Conservation (phyloP, 257 asterid genomes). For the Cruciata laevipes region DNA sequence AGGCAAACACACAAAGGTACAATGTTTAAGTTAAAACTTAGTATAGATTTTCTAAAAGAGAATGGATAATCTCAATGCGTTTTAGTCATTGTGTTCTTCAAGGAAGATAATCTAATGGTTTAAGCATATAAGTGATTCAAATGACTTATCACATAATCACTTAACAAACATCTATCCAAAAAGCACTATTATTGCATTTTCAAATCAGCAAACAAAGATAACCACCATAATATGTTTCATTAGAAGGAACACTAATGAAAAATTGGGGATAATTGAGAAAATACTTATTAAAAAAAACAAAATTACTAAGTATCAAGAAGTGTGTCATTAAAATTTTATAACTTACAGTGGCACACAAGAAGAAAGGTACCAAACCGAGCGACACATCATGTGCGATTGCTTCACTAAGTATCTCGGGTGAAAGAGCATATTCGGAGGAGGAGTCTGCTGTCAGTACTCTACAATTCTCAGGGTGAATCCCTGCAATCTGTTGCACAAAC, state of each 20-base stretch:
- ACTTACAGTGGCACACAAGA: constrained; percentile 87
- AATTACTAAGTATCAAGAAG: not conserved
- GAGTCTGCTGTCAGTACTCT: constrained; percentile 64
- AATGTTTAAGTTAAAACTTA: too few species aligned
- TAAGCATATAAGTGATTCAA: not conserved
- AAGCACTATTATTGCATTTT: too few species aligned
- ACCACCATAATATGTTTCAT: not conserved
- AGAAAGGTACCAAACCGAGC: constrained; percentile 85
- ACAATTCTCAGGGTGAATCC: constrained; percentile 64
- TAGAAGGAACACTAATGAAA: not conserved
- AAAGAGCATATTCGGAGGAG: constrained; percentile 59
- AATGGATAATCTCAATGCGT: too few species aligned
- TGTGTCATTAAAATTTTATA: not conserved
- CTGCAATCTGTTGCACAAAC: constrained; percentile 60
- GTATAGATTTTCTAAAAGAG: too few species aligned
- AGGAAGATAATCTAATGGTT: not conserved
- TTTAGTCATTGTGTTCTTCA: not conserved
- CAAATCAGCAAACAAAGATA: not conserved
- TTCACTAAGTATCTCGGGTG: constrained; percentile 54
- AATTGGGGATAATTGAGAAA: not conserved
- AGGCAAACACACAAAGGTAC: not conserved
- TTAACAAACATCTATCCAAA: too few species aligned
- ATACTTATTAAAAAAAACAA: not conserved
- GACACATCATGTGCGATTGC: constrained; percentile 60
- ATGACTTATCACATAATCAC: not conserved